Percentiles rank a stretch among this genome's conserved stretches.
phyloP scores from a whole-genome alignment of 805 yeast species.

The Ogataea glucozyma region DNA sequence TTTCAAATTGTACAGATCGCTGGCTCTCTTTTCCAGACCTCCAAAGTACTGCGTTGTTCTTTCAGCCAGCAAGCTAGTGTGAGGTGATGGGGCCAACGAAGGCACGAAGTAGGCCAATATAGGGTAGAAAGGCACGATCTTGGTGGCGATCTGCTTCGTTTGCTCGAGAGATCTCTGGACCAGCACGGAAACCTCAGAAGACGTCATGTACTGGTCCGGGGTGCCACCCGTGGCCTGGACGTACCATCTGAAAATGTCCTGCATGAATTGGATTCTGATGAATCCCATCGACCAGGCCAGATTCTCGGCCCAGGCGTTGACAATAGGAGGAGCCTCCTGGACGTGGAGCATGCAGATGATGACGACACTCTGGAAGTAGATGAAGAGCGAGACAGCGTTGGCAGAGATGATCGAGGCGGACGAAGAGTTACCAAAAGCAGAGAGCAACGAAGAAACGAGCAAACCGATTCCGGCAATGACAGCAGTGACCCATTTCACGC shows the following conservation, averaged over 20 bases:
- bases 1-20: constrained; percentile 38
- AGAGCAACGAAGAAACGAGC: constrained; percentile 74
- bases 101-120: constrained; percentile 23
- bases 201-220: constrained; percentile 67
- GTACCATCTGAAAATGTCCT: constrained; percentile 80
- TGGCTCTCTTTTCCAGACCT: constrained; percentile 19
- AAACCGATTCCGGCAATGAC: constrained; percentile 87
- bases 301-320: constrained; percentile 88
- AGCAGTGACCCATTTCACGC: constrained; percentile 93
- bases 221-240: constrained; percentile 87
- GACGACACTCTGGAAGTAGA: constrained; percentile 87
- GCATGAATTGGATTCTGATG: constrained; percentile 78
- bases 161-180: constrained; percentile 63
- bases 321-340: constrained; percentile 87
- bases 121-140: constrained; percentile 21
- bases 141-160: constrained; percentile 16
- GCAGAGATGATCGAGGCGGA: constrained; percentile 91
- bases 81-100: constrained; percentile 7
- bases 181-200: constrained; percentile 63
- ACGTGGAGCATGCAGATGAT: constrained; percentile 84
- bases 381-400: constrained; percentile 77
- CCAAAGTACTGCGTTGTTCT: constrained; percentile 6
- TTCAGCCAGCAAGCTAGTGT: neutral
- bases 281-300: constrained; percentile 95
- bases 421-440: constrained; percentile 82